These are phyloP conservation scores for Vinca minor DNA, from an alignment of 257 asterid species.

Conservation along the genomic window DNA sequence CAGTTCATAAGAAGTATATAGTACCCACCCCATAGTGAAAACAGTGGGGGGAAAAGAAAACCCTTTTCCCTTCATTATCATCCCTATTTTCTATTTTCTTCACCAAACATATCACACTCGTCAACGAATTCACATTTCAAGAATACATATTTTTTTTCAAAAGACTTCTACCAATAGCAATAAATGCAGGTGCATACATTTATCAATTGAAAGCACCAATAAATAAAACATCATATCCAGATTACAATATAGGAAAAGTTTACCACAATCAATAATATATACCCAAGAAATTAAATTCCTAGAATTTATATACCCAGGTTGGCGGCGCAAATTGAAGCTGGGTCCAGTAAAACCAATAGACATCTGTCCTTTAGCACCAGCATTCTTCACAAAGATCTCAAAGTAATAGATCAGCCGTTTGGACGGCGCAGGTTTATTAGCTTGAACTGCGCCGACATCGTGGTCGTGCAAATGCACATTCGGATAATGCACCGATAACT, in stretches of 20 bases:
- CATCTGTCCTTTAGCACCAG: constrained; percentile 77
- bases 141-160: neutral
- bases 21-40: neutral
- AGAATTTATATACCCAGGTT: constrained; percentile 59
- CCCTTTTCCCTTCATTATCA: neutral
- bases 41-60: no score
- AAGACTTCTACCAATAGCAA: neutral
- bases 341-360: constrained; percentile 80
- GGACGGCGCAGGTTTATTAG: constrained; percentile 71
- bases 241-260: neutral
- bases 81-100: neutral
- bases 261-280: no score
- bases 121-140: neutral
- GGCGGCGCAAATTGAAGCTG: constrained; percentile 66
- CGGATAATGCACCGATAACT: constrained; percentile 66
- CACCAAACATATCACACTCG: neutral
- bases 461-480: constrained; percentile 56
- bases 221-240: neutral
- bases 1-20: neutral
- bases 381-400: constrained; percentile 68
- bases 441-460: constrained; percentile 90
- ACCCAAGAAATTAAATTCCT: neutral
- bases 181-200: neutral
- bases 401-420: constrained; percentile 70
- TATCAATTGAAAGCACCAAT: neutral